Evolutionary conservation across 192 early-diverging fungal species (phyloP).

Genomic region (Gaertneriomyces sp.): DNA sequence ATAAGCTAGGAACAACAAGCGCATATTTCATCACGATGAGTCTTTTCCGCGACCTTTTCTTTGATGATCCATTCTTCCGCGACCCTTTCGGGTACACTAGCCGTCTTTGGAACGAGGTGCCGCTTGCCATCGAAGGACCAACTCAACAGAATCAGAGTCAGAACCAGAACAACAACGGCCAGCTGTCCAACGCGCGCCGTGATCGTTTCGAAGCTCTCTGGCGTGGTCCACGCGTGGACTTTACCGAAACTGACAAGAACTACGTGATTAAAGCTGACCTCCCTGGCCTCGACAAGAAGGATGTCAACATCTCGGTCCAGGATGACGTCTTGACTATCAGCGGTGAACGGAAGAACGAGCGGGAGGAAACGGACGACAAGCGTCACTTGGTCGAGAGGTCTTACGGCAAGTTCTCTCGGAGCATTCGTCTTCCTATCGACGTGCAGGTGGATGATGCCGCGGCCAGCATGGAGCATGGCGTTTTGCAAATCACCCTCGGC

Average conservation of each 20-base stretch:
- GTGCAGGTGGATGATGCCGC: constrained; percentile 30
- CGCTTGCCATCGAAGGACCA: too few species aligned
- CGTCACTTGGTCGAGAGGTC: constrained; percentile 36
- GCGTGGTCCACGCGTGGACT: constrained; percentile 32
- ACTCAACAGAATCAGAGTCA: too few species aligned
- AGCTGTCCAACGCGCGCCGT: neutral
- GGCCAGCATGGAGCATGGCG: constrained; percentile 41
- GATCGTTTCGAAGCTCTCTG: neutral
- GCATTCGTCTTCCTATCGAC: constrained; percentile 35
- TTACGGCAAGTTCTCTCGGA: constrained; percentile 35
- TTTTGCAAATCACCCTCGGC: constrained; percentile 31
- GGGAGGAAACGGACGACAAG: constrained; percentile 30
- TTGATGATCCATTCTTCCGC: constrained; percentile 16
- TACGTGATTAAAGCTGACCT: constrained; percentile 38
- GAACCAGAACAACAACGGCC: too few species aligned
- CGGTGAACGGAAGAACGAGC: constrained; percentile 34
- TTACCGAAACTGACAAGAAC: constrained; percentile 27
- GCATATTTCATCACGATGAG: too few species aligned
- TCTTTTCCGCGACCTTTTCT: constrained; percentile 18
- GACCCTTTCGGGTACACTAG: neutral
- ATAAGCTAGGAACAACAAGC: too few species aligned
- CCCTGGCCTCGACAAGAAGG: constrained; percentile 36
- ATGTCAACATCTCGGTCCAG: constrained; percentile 30
- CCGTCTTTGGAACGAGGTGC: neutral
- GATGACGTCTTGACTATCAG: constrained; percentile 34